Base-by-base conservation (phyloP, 2,329 filamentous ascomycete species). In the Exophiala bonariae region DNA sequence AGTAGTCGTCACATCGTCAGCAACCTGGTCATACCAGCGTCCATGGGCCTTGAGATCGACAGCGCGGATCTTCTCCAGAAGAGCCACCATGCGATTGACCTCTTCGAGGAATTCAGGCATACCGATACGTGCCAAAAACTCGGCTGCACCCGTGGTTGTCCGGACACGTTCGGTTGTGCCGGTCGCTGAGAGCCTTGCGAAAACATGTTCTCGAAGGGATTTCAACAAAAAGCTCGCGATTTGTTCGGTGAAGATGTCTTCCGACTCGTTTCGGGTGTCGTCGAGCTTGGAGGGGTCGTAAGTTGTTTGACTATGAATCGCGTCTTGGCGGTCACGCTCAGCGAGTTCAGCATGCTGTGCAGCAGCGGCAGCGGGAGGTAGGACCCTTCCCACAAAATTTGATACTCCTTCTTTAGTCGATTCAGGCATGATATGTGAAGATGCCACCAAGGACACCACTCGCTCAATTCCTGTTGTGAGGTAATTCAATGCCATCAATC, bases 61-160 rank as follows among this genome's bases (percentile, higher is more conserved):
- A 52, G 77, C 75, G 32, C 77, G 73, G 4, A 85, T 68, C 56
- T 76, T 75, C 52, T 76, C 72, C 44, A 85, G 59, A 52, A 75
- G 69, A 20, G 83, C 80, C 13, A 82, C 80, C 37, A 85, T 69
- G 33, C 76, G 74, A 2, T 78, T 76, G 16, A 85, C 78, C 49
- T 81, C 77, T 18, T 64, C 71, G 8, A 81, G 75, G 57, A 84
- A 83, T 56, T 85, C 82, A 1, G 79, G 76, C 64, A 85, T 75
- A 3, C 82, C 82, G 11, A 76, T 78, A 1, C 73, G 73, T 4
- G 81, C 79, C 33, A 85, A 67, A 7, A 75, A 75, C 51, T 83
- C 80, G 10, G 74, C 79, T 6, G 82, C 81, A 1, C 75, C 77
- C 23, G 74, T 79, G 0, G 78, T 80, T 8, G 75, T 75, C 10